A percentile compares a stretch with the other conserved stretches of the same genome.
These are phyloP conservation scores for Sordaria brevicollis DNA, from an alignment of 495 filamentous ascomycete species.

Conservation along the genomic window DNA sequence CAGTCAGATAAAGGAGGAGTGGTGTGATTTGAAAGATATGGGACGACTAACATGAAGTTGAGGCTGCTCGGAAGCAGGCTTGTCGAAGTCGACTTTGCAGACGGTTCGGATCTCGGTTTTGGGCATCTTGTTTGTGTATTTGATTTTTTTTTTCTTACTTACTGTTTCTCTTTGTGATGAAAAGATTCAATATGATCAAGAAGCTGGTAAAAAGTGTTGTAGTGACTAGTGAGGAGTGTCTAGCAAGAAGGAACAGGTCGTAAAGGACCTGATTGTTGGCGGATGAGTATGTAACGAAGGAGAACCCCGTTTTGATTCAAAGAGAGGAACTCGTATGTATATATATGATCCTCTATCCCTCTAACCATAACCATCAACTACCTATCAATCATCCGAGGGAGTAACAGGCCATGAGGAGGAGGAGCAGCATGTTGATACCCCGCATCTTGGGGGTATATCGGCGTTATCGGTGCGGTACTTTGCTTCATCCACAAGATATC, in stretches of 20 bases:
- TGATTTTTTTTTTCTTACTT: not conserved
- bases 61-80: slow-evolving; percentile 63
- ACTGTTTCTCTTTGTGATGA: not conserved
- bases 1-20: not conserved
- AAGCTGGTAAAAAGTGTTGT: not conserved
- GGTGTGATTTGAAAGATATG: not conserved
- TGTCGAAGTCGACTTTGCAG: slow-evolving; percentile 66
- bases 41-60: slow-evolving; percentile 58
- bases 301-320: not conserved
- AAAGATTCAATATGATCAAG: not conserved
- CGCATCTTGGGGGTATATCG: not conserved
- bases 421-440: not conserved
- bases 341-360: not conserved
- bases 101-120: slow-evolving; percentile 52
- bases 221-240: not conserved
- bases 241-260: not conserved
- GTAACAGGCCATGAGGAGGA: not conserved
- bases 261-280: not conserved
- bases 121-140: slow-evolving; percentile 13
- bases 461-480: not conserved
- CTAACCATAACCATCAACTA: not conserved
- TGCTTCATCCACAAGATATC: not conserved
- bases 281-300: not conserved
- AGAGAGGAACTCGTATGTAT: not conserved
- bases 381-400: not conserved